Percentiles rank a stretch among this genome's conserved stretches.
phyloP scores from a whole-genome alignment of 345 rosid species.

The Linum trigynum region DNA sequence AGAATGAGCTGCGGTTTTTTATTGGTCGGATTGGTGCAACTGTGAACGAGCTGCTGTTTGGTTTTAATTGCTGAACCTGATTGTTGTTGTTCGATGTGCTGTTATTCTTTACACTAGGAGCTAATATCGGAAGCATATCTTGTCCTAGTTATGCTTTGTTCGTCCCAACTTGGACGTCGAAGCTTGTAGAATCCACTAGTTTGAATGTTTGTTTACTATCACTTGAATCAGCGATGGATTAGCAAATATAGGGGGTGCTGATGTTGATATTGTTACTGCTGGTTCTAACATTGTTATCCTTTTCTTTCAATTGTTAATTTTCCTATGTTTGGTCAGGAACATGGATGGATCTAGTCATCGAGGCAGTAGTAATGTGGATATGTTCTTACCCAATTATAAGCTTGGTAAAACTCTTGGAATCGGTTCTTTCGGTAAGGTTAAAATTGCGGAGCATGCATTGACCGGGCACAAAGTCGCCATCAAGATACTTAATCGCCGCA shows the following conservation, averaged over 20 bases:
- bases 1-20: background rate
- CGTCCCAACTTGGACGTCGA: background rate
- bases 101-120: too few relatives aligned
- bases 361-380: slow-evolving; percentile 44
- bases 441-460: slow-evolving; percentile 73
- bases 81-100: background rate
- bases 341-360: slow-evolving; percentile 48
- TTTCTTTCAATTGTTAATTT: background rate
- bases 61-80: background rate
- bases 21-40: background rate
- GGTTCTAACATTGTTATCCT: background rate
- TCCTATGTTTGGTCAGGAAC: slow-evolving; percentile 9
- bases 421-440: slow-evolving; percentile 91
- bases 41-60: background rate
- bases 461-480: slow-evolving; percentile 95
- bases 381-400: slow-evolving; percentile 57
- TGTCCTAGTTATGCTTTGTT: background rate
- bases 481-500: slow-evolving; percentile 84
- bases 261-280: background rate
- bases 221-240: background rate
- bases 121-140: background rate
- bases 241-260: background rate
- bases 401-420: slow-evolving; percentile 83
- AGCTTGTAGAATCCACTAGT: background rate
- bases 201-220: background rate